Conservation (phyloP, 352 stramenopile genomes). For the Globisporangium parvum region DNA sequence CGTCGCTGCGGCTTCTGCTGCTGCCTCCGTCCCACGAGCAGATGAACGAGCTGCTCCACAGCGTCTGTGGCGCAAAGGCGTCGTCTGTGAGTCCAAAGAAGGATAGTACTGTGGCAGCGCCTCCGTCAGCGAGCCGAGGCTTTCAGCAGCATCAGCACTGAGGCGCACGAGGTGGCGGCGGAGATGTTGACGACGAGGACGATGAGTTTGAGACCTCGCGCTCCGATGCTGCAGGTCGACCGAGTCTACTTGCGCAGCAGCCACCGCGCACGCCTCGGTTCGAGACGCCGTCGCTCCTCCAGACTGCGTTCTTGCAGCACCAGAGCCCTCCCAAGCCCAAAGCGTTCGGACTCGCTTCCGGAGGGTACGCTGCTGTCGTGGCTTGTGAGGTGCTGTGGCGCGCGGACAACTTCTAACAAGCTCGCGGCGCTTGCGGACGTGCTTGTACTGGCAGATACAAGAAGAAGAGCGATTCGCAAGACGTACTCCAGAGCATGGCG, state of each 20-base stretch:
- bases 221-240: constrained; percentile 12
- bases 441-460: constrained; percentile 35
- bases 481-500: constrained; percentile 57
- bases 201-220: constrained; percentile 4
- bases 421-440: no score
- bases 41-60: constrained; percentile 58
- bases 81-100: constrained; percentile 20
- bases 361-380: constrained; percentile 22
- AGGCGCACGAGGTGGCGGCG: constrained; percentile 13
- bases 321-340: constrained; percentile 49
- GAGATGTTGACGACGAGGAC: constrained; percentile 2
- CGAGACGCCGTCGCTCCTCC: constrained; percentile 38
- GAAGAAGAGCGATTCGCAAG: constrained; percentile 37
- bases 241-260: neutral
- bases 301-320: constrained; percentile 55
- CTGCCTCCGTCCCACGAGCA: constrained; percentile 13
- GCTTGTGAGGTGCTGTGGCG: neutral
- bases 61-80: constrained; percentile 26
- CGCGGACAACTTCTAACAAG: constrained; percentile 2
- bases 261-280: constrained; percentile 13
- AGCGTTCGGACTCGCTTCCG: constrained; percentile 42
- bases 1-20: no score
- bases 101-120: constrained; percentile 6
- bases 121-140: constrained; percentile 8
- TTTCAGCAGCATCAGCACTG: constrained; percentile 3